Conservation (phyloP, 169 alveolate genomes). For the Plasmodium chabaudi region DNA sequence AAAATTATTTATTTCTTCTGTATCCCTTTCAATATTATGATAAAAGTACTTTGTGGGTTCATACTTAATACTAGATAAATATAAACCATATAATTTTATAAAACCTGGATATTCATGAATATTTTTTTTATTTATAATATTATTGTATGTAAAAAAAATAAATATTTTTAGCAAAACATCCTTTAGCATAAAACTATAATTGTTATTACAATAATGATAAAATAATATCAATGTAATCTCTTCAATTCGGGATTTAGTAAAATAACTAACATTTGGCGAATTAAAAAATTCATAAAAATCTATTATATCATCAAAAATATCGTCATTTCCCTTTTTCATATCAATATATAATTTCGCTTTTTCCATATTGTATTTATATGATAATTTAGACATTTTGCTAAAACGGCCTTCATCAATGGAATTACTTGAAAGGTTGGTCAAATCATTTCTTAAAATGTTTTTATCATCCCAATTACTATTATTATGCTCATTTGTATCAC, state of each 20-base stretch:
- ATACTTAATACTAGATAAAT: constrained; percentile 5
- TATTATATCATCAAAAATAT: constrained; percentile 18
- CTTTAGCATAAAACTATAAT: constrained; percentile 2
- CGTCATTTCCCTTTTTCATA: constrained; percentile 10
- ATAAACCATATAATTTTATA: constrained; percentile 32
- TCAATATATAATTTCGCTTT: constrained; percentile 28
- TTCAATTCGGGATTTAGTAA: constrained; percentile 2
- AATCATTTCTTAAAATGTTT: constrained; percentile 4
- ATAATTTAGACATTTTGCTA: neutral
- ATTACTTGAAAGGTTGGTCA: constrained; percentile 12
- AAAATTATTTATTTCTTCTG: neutral
- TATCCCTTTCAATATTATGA: constrained; percentile 43
- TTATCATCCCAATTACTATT: constrained; percentile 5
- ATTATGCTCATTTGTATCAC: neutral
- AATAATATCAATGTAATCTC: constrained; percentile 38
- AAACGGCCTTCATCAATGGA: neutral
- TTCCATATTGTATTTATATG: constrained; percentile 3
- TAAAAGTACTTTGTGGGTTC: constrained; percentile 9
- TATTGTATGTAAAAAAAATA: constrained; percentile 41
- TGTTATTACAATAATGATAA: constrained; percentile 33
- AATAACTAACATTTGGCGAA: neutral
- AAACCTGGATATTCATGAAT: constrained; percentile 11
- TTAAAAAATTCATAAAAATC: constrained; percentile 28
- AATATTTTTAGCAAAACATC: constrained; percentile 20
- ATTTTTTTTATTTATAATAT: constrained; percentile 43